Evolutionary conservation across 2,329 filamentous ascomycete genomes (phyloP), one percentile per base, ranked within the genome.

Genomic region (Pyrenophora teres): DNA sequence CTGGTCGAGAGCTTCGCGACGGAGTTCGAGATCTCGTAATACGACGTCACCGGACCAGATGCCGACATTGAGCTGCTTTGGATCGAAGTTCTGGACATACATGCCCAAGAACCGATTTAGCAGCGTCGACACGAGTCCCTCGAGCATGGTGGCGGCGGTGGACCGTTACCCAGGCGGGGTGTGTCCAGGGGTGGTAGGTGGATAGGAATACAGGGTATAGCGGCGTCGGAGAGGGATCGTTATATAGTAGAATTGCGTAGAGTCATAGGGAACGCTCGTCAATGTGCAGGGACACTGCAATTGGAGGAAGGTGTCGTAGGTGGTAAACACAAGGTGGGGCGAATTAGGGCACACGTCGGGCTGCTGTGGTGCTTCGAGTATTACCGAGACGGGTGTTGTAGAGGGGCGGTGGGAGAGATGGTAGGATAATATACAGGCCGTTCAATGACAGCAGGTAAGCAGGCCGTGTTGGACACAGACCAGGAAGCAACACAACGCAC

Each of bases 81-180:
- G 91, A 76, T 99, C 94, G 74, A 99, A 99, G 78, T 99, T 97
- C 83, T 96, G 92, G 76, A 99, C 93, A 76, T 99, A 99, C 89
- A 97, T 96, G 83, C 94, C 95, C 85, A 99, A 80, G 78, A 99
- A 97, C 80, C 95, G 89, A 81, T 99, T 99, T 67, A 99, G 87
- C 81, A 99, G 83, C 77, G 93, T 95, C 67, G 94, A 92, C 60
- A 97, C 94, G 65, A 99, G 83, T 64, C 92, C 90, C 83, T 99
- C 94, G 79, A 99, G 86, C 94, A 99, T 99, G 69, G 74, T 81
- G 78, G 74, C 68, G 74, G 74, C 67, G 65, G 74, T 72, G 72
- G 80, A 85, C 83, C 88, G 84, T 91, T 70, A 88, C 85, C 88
- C 88, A 71, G 89, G 87, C 85, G 79, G 77, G 86, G 86, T 15